Evolutionary conservation across 2,329 filamentous ascomycete genomes (phyloP), one percentile per base, ranked within the genome.

Genomic region (Fusarium sp.): DNA sequence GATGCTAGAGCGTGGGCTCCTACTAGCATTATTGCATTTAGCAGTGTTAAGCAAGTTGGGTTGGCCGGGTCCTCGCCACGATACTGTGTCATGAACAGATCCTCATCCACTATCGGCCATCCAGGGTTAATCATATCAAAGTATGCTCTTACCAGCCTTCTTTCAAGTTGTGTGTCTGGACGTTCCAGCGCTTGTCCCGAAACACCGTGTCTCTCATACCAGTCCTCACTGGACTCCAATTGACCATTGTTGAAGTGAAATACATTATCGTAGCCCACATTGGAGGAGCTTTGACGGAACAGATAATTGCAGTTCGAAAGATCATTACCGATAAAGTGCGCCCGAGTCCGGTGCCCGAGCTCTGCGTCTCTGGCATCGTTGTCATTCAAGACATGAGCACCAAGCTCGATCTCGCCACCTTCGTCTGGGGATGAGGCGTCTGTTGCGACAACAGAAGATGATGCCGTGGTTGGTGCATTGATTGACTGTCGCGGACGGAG

Each of bases 161-260:
- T 22, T 18, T 64, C 61, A 32, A 64, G 61, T 3, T 9, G n/a
- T 10, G 27, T 64, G 1, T 55, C 11, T 2, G 58, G 58, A 4
- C 61, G 58, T 16, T 25, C 8, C 3, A 49, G 7, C 9, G 41
- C 3, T 12, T 30, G 43, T 48, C 47, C 43, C 18, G 58, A 16
- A 2, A 64, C 20, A 3, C 34, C 49, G 5, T 44, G 61, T 43
- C 13, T 9, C 9, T 57, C 20, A 15, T 57, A 63, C 61, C 61
- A 63, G 20, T 29, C 11, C 13, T 38, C 15, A 1, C 24, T 12
- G 2, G 49, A 11, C 11, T 56, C 61, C 1, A 43, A 9, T 5
- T 64, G 61, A 0, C 61, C 61, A 27, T 64, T 64, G 15, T n/a
- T 47, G 9, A 64, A 64, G 25, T 64, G 61, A 12, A 64, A 64